These are phyloP conservation scores for Tulasnella sp. DNA, from an alignment of 768 basidiomycete species.

Conservation along the genomic window DNA sequence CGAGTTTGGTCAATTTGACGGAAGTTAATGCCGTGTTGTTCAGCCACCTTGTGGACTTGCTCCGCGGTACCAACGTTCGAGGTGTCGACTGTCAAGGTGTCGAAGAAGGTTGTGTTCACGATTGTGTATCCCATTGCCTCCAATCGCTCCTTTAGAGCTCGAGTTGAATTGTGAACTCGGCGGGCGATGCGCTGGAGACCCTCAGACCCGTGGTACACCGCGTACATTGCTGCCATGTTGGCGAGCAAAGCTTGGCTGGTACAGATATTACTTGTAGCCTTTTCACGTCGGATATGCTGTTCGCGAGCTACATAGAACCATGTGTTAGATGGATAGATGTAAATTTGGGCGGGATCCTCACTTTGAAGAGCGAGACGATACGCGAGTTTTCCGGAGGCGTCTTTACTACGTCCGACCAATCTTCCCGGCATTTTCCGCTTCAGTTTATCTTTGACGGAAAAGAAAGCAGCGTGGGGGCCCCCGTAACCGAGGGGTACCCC, in stretches of 20 bases:
- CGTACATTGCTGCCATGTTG: constrained; percentile 99
- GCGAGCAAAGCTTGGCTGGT: constrained; percentile 96
- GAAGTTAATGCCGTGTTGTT: constrained; percentile 65
- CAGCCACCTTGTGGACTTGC: constrained; percentile 57
- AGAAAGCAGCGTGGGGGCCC: constrained; percentile 96
- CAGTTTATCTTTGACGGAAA: constrained; percentile 80
- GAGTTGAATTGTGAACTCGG: constrained; percentile 83
- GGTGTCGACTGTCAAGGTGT: constrained; percentile 63
- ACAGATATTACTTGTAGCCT: constrained; percentile 97
- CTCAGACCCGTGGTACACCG: constrained; percentile 87
- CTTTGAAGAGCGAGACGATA: constrained; percentile 93
- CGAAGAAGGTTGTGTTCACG: constrained; percentile 71
- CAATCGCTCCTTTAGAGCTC: constrained; percentile 55
- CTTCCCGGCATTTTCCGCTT: constrained; percentile 99
- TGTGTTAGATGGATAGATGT: not conserved
- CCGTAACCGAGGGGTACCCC: constrained; percentile 97
- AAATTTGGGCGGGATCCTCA: constrained; percentile 30
- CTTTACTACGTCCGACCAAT: constrained; percentile 82
- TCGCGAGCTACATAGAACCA: constrained; percentile 55
- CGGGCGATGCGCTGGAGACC: constrained; percentile 76
- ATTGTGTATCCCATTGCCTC: constrained; percentile 64
- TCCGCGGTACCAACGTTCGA: constrained; percentile 39
- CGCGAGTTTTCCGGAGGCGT: constrained; percentile 71
- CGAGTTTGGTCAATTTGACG: constrained; percentile 59
- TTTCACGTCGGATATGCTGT: constrained; percentile 95